Evolutionary conservation across 2,329 filamentous ascomycete genomes (phyloP).

Genomic region (Bertia moriformis): DNA sequence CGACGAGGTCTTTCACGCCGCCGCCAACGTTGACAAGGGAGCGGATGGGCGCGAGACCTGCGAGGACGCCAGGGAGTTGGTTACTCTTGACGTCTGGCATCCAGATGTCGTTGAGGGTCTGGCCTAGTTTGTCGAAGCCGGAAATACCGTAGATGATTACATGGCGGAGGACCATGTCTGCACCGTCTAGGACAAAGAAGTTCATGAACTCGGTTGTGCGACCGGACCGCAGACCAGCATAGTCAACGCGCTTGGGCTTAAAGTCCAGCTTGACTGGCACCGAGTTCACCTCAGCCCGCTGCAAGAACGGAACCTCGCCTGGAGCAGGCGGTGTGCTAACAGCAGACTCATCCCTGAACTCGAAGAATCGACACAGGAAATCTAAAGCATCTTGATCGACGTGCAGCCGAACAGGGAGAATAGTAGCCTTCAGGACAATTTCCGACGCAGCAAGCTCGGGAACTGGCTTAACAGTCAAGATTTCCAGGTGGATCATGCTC

Average conservation of each 20-base stretch:
- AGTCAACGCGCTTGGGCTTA: conserved; percentile 96
- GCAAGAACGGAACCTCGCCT: conserved; percentile 71
- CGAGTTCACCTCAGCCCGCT: conserved; percentile 73
- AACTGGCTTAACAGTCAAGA: conserved; percentile 77
- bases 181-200: conserved; percentile 80
- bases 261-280: conserved; percentile 80
- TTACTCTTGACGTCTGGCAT: conserved; percentile 81
- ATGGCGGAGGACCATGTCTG: conserved; percentile 72
- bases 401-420: conserved; percentile 78
- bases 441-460: conserved; percentile 76
- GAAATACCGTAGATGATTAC: conserved; percentile 84
- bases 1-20: conserved; percentile 72
- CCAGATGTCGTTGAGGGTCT: conserved; percentile 91
- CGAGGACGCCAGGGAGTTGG: conserved; percentile 76
- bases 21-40: conserved; percentile 82
- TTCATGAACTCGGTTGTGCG: conserved; percentile 98
- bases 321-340: conserved; percentile 37
- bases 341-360: conserved; percentile 72
- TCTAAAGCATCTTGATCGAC: conserved; percentile 96
- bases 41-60: conserved; percentile 77
- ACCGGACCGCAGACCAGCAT: conserved; percentile 78
- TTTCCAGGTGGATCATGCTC: conserved; percentile 79
- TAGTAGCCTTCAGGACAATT: conserved; percentile 55
- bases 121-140: conserved; percentile 79
- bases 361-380: conserved; percentile 93